These are phyloP conservation scores for Choiromyces venosus DNA, from an alignment of 495 filamentous ascomycete genomes.

Conservation along the genomic window DNA sequence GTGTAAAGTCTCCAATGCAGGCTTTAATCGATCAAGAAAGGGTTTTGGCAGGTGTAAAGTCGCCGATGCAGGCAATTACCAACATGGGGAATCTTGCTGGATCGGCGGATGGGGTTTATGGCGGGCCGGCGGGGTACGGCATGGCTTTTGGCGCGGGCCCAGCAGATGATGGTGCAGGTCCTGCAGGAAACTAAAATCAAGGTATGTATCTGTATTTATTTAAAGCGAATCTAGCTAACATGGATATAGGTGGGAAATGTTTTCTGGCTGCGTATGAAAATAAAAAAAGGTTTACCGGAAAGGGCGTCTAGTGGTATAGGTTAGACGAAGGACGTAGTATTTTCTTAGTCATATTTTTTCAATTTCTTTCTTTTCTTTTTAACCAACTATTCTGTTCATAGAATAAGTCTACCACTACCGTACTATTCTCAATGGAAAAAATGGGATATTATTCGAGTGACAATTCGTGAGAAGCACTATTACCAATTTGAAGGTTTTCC, in stretches of 20 bases:
- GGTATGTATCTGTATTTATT: background rate
- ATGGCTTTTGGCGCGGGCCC: background rate
- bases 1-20: background rate
- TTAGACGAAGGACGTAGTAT: background rate
- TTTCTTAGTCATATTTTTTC: background rate
- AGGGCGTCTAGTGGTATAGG: background rate
- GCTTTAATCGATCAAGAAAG: background rate
- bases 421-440: background rate
- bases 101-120: background rate
- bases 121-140: background rate
- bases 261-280: background rate
- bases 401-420: background rate
- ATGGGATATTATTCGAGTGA: background rate
- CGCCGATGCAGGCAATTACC: background rate
- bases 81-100: background rate
- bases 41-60: background rate
- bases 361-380: background rate
- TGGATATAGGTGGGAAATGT: background rate
- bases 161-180: background rate
- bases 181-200: background rate
- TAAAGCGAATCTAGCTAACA: background rate
- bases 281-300: background rate
- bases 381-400: background rate
- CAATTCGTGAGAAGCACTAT: background rate
- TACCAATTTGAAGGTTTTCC: background rate